phyloP scores from a whole-genome alignment of 108 stramenopile species.

The Skeletonema tropicum region DNA sequence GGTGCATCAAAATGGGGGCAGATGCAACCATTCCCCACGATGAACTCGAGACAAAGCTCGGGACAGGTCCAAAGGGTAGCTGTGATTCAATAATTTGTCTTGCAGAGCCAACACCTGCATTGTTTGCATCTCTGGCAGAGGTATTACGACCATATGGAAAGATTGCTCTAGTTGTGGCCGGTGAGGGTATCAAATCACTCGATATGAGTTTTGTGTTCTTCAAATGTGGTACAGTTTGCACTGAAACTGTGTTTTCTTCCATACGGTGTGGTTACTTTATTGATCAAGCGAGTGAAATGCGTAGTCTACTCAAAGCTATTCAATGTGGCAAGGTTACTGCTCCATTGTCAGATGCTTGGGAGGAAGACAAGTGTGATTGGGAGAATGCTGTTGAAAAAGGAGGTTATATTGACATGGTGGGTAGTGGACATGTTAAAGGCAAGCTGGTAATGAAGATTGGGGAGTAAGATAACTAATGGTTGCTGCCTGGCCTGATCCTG shows the following conservation, averaged over 20 bases:
- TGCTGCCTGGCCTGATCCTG: too few species aligned
- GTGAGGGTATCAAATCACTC: conserved; percentile 44
- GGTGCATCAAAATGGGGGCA: conserved; percentile 49
- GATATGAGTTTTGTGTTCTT: conserved; percentile 62
- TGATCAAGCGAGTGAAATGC: conserved; percentile 41
- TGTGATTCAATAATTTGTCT: conserved; percentile 59
- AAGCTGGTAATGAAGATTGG: conserved; percentile 56
- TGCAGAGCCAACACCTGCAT: conserved; percentile 45
- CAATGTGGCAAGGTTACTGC: conserved; percentile 18
- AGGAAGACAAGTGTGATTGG: conserved; percentile 18
- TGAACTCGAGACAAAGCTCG: conserved; percentile 25
- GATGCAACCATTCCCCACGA: conserved; percentile 32
- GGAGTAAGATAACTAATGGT: background rate
- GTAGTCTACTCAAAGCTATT: conserved; percentile 28
- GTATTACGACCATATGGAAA: conserved; percentile 56
- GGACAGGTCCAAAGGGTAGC: conserved; percentile 47
- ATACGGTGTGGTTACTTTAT: conserved; percentile 38
- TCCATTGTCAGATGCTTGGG: conserved; percentile 36
- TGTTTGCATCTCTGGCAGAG: conserved; percentile 49
- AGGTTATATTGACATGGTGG: conserved; percentile 40
- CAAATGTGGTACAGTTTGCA: conserved; percentile 54
- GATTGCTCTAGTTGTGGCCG: conserved; percentile 57
- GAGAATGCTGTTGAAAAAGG: conserved; percentile 29
- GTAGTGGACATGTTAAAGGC: conserved; percentile 30
- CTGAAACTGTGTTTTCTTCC: conserved; percentile 57